Evolutionary conservation across 768 basidiomycete genomes (phyloP).

Genomic region (Tremella yokohamensis): DNA sequence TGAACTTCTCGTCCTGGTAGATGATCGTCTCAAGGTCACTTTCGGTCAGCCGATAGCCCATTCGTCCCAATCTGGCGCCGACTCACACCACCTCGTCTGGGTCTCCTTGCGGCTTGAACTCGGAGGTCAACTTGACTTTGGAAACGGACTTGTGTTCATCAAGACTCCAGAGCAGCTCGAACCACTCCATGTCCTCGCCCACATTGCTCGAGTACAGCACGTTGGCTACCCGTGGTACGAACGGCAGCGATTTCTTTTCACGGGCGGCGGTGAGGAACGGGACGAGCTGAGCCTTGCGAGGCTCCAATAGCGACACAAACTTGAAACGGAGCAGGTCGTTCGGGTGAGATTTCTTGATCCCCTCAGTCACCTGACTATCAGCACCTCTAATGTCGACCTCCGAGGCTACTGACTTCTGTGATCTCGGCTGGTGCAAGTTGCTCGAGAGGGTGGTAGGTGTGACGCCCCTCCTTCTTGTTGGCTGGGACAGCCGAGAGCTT

Average conservation of each 20-base stretch:
- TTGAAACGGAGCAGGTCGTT: neutral
- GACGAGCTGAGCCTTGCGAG: neutral
- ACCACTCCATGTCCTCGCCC: no score
- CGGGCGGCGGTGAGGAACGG: neutral
- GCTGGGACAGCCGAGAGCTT: no score
- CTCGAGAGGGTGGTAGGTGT: constrained; percentile 1
- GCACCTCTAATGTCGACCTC: neutral
- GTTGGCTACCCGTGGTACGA: neutral
- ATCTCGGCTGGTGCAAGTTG: neutral
- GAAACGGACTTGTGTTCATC: neutral
- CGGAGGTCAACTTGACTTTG: constrained; percentile 1
- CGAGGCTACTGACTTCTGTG: neutral
- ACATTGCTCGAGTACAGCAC: neutral
- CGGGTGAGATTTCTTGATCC: neutral
- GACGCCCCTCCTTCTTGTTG: no score
- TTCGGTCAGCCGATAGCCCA: no score
- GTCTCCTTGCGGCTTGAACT: constrained; percentile 5
- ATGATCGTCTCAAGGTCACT: constrained; percentile 1
- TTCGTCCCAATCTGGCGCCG: no score
- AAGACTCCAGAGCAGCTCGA: no score
- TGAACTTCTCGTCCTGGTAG: constrained; percentile 3
- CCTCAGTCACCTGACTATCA: neutral
- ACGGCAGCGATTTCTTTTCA: neutral
- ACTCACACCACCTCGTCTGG: constrained; percentile 3
- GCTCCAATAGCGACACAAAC: neutral